Base-by-base conservation (phyloP, 208 protist genomes). In the Hexamita inflata region DNA sequence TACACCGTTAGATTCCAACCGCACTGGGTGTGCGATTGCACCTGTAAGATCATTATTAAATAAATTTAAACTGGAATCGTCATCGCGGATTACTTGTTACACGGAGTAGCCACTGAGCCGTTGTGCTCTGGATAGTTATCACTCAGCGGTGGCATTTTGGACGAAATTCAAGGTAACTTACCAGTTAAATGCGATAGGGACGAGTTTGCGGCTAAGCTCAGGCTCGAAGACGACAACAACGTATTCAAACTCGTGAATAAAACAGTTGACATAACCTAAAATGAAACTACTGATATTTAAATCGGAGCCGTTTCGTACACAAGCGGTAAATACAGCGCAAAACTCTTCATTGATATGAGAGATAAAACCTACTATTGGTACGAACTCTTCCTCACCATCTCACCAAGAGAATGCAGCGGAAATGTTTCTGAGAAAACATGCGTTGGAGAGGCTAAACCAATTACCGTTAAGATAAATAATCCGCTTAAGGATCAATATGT, bases 331-430 rank as follows among this genome's bases (percentile, higher is more conserved):
- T 66, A 15, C 24, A 66, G 30, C 15, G 34, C 15, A 15, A 38
- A 38, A 15, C 60, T 66, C 30, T 66, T 66, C 60, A 38, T 66
- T 15, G 13, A 66, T 15, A 66, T 38, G 15, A 66, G 15, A 19
- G 15, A 15, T 19, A 66, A 66, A 38, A 66, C 60, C 60, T 66
- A 66, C 30, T 15, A 66, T 15, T 66, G 60, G 60, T 66, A 66
- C 34, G 60, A 66, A 15, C 24, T 66, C 34, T 13, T 66, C 19
- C 60, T 66, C 34, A 15, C 15, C 30, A 30, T 66, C 24, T 38
- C 15, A 30, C 64, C 64, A 13, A n/a, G 64, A n/a, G 35, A 70
- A 13, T 13, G 32, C n/a, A 45, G 32, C 9, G 64, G 64, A 32
- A 38, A 45, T 19, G 11, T 70, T 49, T 7, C 11, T 19, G 28